Base-by-base conservation (phyloP, 108 stramenopile genomes). In the Fragilariopsis cylindrus region DNA sequence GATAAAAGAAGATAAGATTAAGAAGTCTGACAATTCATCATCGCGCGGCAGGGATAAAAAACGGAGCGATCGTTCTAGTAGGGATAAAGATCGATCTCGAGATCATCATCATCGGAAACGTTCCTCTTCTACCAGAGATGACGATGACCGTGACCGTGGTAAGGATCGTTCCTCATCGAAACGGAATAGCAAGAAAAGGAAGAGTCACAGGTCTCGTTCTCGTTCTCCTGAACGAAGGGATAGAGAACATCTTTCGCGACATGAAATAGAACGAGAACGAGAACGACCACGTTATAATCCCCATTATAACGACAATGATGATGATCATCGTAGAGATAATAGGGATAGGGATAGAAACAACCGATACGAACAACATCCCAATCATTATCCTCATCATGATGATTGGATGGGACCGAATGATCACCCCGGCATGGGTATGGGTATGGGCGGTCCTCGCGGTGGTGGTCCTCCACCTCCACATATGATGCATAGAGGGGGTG, bases 231-330 rank as follows among this genome's bases (percentile, higher is more conserved):
- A 62, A 8, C 9, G 60, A 30, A 13, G 71, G 43, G 52, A 64
- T 16, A 12, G 60, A 60, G 74, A 75, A 30, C 55, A 60, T 12
- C 74, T 40, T 41, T 18, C 9, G 15, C 54, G 40, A 30, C 65
- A 75, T 13, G 82, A 83, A 40, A 52, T 65, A 43, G 77, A 78
- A 21, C 68, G 57, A 41, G 80, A 68, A 40, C 47, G 80, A 53
- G 57, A 44, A 52, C 60, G 67, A n/a, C 72, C 60, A 16, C 15
- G 11, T 53, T 15, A 15, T 13, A 53, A 53, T 7, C 15, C 57
- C 8, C 57, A 57, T 57, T 21, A 7, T 21, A 15, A 57, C 15
- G 57, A 57, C 16, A 13, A 63, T 46, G 72, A 73, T 58, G 44
- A 18, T 21, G 15, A 46, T 13, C 15, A 50, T 65, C 72, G 45